Percentiles rank a stretch among this genome's conserved stretches.
These are phyloP conservation scores for Microthyrium microscopicum DNA, from an alignment of 2,329 filamentous ascomycete genomes.

Conservation along the genomic window DNA sequence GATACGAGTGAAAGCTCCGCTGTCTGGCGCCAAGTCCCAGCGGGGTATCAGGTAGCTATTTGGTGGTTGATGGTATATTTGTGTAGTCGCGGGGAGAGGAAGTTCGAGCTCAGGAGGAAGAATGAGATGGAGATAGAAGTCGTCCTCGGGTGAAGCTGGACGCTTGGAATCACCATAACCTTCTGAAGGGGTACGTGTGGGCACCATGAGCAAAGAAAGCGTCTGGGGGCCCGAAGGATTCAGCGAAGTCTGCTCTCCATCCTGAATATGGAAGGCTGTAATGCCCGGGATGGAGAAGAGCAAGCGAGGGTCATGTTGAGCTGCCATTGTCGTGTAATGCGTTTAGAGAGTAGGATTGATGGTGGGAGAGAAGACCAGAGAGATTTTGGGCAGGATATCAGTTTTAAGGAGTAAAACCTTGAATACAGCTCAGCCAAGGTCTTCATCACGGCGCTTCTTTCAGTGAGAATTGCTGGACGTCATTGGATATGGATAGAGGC, in stretches of 20 bases:
- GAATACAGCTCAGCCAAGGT: too few species aligned
- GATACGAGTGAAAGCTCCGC: slow-evolving; percentile 81
- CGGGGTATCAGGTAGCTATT: slow-evolving; percentile 85
- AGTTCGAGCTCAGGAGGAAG: slow-evolving; percentile 89
- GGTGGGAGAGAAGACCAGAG: too few species aligned
- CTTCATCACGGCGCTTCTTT: too few species aligned
- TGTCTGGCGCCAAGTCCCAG: slow-evolving; percentile 81
- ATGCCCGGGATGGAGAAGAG: slow-evolving; percentile 59
- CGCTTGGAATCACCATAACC: slow-evolving; percentile 42
- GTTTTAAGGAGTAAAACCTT: too few species aligned
- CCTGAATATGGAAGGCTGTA: slow-evolving; percentile 74
- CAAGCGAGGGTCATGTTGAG: slow-evolving; percentile 38
- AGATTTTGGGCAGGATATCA: too few species aligned
- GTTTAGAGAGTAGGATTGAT: too few species aligned
- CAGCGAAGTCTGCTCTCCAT: slow-evolving; percentile 69
- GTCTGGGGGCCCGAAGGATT: slow-evolving; percentile 80
- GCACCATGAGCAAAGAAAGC: slow-evolving; percentile 87
- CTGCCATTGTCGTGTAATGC: too few species aligned
- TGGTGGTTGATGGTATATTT: slow-evolving; percentile 92
- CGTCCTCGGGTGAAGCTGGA: slow-evolving; percentile 37
- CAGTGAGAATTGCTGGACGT: too few species aligned
- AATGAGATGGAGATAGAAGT: slow-evolving; percentile 94
- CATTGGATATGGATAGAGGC: too few species aligned
- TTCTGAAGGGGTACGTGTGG: slow-evolving; percentile 57
- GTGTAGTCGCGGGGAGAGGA: slow-evolving; percentile 82